Evolutionary conservation across 139 green algal genomes (phyloP).

Genomic region (Tetraselmis chui): DNA sequence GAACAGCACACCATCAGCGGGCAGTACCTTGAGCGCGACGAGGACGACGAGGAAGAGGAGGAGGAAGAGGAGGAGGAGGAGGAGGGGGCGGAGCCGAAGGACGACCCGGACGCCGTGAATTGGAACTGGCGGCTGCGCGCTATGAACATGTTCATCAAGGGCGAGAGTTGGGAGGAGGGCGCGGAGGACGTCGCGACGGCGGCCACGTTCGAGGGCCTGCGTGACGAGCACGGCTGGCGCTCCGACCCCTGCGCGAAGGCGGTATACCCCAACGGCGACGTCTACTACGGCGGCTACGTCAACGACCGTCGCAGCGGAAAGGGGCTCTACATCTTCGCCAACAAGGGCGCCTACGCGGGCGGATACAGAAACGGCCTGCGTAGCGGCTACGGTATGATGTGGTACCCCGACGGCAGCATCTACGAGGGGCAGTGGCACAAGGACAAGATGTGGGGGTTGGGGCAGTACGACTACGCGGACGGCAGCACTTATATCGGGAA

Average conservation of each 20-base stretch:
- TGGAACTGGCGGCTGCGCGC: not conserved
- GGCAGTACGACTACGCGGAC: constrained; percentile 58
- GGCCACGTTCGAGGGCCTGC: not conserved
- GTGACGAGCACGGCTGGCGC: not conserved
- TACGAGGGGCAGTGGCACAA: constrained; percentile 42
- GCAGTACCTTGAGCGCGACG: not conserved
- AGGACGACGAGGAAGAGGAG: not conserved
- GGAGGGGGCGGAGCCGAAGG: not conserved
- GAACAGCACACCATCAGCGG: not conserved
- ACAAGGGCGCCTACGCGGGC: constrained; percentile 41
- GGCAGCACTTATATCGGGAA: constrained; percentile 52
- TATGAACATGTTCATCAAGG: not conserved
- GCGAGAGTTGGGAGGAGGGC: not conserved
- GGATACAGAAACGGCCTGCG: constrained; percentile 13
- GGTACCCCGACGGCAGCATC: constrained; percentile 48
- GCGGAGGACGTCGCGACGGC: not conserved
- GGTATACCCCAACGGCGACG: constrained; percentile 47
- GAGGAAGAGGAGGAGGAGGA: not conserved
- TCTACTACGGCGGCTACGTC: constrained; percentile 55
- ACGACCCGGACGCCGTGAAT: not conserved
- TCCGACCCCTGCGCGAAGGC: not conserved
- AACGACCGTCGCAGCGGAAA: constrained; percentile 42
- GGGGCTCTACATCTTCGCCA: constrained; percentile 58
- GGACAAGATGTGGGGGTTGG: constrained; percentile 15
- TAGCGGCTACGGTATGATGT: constrained; percentile 42